Evolutionary conservation across 2,329 filamentous ascomycete genomes (phyloP), one percentile per base, ranked within the genome.

Genomic region (Cercospora sp.): DNA sequence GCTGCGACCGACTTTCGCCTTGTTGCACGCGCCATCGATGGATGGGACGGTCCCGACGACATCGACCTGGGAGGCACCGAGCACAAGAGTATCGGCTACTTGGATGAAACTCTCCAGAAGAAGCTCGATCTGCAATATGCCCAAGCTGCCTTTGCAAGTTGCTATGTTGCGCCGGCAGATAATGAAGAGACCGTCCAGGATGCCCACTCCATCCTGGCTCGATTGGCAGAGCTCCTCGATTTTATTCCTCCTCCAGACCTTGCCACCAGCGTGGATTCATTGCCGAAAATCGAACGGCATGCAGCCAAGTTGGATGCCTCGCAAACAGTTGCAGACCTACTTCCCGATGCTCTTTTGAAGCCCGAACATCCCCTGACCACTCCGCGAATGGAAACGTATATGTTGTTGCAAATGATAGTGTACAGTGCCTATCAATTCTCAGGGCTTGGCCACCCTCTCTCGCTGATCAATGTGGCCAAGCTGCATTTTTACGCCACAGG

Each of bases 41-140:
- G 91, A 71, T 94, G 91, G 91, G 87, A 90, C 73, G 91, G 91
- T 0, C 90, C 91, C 0, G 82, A 82, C 6, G 91, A 94, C 74
- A 84, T 90, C 58, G 89, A 93, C 71, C 77, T 92, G 4, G 90
- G 89, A 3, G 86, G 85, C 12, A 73, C 71, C 26, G 70, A 73
- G 48, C 87, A 85, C 71, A 84, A 85, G 48, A 79, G 78, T 7
- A 82, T 82, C 2, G 78, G 84, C 59, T 87, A 87, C 80, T 77
- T 92, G 60, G 84, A 86, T 59, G 88, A 91, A 59, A 82, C 86
- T 3, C 83, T 87, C 57, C 86, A 88, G 71, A 81, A 83, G 36
- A 84, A 87, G 69, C 81, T 93, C 4, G 85, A 89, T 73, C 80
- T 82, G 42, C 85, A 86, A 59, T 94, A 92, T 76, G 88, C 88